phyloP scores from a whole-genome alignment of 352 stramenopile genomes.

The Phytophthora nicotianae region DNA sequence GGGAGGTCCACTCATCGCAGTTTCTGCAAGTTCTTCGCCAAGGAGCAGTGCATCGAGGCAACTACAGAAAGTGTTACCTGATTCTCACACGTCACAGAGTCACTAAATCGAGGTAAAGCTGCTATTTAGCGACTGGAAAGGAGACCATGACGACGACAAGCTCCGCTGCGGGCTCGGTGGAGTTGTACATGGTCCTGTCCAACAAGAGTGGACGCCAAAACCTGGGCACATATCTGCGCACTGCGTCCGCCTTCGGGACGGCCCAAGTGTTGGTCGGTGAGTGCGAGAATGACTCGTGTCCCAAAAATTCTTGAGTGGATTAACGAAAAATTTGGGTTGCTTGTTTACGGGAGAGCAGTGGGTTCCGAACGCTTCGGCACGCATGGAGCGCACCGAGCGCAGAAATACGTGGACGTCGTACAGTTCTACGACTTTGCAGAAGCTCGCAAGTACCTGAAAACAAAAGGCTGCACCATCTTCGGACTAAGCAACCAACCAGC shows the following conservation, averaged over 20 bases:
- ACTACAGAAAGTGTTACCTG: slow-evolving; percentile 34
- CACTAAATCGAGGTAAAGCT: slow-evolving; percentile 24
- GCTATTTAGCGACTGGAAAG: slow-evolving; percentile 22
- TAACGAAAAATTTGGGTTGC: slow-evolving; percentile 15
- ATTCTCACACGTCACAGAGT: slow-evolving; percentile 40
- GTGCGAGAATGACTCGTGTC: slow-evolving; percentile 15
- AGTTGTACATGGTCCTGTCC: slow-evolving; percentile 77
- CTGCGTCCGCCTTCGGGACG: slow-evolving; percentile 71
- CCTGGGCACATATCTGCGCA: slow-evolving; percentile 79
- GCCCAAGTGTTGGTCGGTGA: slow-evolving; percentile 77
- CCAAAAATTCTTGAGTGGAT: not conserved
- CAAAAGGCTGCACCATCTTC: slow-evolving; percentile 62
- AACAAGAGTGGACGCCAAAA: slow-evolving; percentile 80
- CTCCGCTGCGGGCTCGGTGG: slow-evolving; percentile 21
- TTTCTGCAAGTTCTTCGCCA: slow-evolving; percentile 73
- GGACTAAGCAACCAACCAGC: slow-evolving; percentile 43
- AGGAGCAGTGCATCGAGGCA: slow-evolving; percentile 55
- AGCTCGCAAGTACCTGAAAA: slow-evolving; percentile 61
- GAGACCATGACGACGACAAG: slow-evolving; percentile 16
- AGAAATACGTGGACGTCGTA: slow-evolving; percentile 82
- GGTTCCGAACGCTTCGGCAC: slow-evolving; percentile 80
- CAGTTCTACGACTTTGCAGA: slow-evolving; percentile 75
- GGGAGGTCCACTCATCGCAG: slow-evolving; percentile 44
- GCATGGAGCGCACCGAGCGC: slow-evolving; percentile 73
- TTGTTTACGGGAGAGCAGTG: slow-evolving; percentile 39